Evolutionary conservation across 176 grass and related monocot genomes (phyloP), one percentile per base, ranked within the genome.

Genomic region (Carex cristatella): DNA sequence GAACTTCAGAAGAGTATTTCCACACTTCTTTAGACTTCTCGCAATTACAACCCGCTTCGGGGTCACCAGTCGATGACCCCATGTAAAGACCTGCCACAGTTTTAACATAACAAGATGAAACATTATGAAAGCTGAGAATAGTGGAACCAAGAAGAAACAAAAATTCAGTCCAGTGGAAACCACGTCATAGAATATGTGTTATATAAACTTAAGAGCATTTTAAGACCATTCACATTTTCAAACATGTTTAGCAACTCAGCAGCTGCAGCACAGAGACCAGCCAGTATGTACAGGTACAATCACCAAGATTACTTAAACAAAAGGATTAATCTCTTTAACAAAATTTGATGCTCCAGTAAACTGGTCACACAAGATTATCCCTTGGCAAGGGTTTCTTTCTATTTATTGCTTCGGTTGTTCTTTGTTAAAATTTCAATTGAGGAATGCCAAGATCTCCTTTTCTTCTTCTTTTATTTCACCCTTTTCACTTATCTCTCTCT

Each of bases 21-120:
- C 93, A 84, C 87, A 88, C 84, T 99, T 99, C 85, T 91, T 99
- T 82, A 94, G 84, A 85, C 87, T 94, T 88, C 91, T 93, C 74
- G 90, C 74, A 65, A 99, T 86, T 73, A 99, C 86, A 82, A 94
- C 93, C 72, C 97, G 97, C 10, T 84, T 92, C 48, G 97, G 93
- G n/a, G 90, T 99, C 79, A 99, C 93, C 1, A 94, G 90, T 10
- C 93, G 91, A 92, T 99, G 93, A 13, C 97, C 97, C 97, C 97
- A 99, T 84, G 93, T 92, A 86, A 96, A 94, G 56, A 96, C 96
- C 96, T 98, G 78, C 15, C 60, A 82, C 13, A 5, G 53, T 64
- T 62, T 81, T 64, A 46, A 72, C 3, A 54, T 1, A 38, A 56
- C 11, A 23, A 1, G 7, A 42, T 13, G 3, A 28, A 81, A 44